phyloP scores from a whole-genome alignment of 805 yeast species.

The Saccharomycopsis schoenii region DNA sequence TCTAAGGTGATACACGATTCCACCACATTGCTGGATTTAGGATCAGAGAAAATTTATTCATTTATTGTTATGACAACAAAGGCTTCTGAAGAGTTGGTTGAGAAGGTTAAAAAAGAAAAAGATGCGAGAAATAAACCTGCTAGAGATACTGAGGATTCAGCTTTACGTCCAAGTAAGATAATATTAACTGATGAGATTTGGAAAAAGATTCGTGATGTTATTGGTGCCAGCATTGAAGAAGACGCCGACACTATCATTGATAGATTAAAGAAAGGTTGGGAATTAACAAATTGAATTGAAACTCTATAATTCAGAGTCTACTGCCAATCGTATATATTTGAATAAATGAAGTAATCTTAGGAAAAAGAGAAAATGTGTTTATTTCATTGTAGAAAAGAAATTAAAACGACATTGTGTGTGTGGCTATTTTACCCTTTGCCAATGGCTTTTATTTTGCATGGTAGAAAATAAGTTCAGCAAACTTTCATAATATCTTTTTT shows the following conservation, averaged over 20 bases:
- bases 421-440: no score
- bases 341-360: background rate
- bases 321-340: no score
- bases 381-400: no score
- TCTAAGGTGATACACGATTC: conserved; percentile 17
- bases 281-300: background rate
- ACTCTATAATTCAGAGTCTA: background rate
- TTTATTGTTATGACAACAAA: conserved; percentile 13
- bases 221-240: conserved; percentile 3
- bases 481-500: background rate
- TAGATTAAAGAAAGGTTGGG: conserved; percentile 16
- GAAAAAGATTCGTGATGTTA: conserved; percentile 3
- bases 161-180: background rate
- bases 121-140: background rate
- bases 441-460: no score
- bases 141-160: background rate
- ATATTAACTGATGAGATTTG: conserved; percentile 5
- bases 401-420: no score
- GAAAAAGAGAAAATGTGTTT: background rate
- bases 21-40: conserved; percentile 6
- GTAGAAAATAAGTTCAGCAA: no score
- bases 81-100: conserved; percentile 1
- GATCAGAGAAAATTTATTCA: background rate
- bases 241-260: conserved; percentile 4
- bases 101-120: background rate